Conservation (phyloP, 768 basidiomycete genomes). For the Lactifluus volemus region DNA sequence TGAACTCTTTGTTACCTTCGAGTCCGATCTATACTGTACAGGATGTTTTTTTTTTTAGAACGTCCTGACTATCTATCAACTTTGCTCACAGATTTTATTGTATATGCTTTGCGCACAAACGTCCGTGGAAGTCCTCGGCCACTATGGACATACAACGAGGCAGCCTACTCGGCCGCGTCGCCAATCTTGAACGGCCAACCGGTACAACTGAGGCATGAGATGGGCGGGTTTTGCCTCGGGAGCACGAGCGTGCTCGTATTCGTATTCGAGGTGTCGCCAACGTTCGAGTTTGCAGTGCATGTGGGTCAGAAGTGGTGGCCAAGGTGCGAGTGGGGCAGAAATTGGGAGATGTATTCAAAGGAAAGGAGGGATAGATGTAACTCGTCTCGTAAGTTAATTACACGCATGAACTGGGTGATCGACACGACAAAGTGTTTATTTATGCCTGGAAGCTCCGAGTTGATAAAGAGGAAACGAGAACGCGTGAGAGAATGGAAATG, state of each 20-base stretch:
- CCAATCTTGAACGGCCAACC: slow-evolving; percentile 83
- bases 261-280: slow-evolving; percentile 86
- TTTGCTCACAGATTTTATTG: neutral
- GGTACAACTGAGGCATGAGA: slow-evolving; percentile 79
- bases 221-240: slow-evolving; percentile 94
- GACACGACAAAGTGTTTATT: neutral
- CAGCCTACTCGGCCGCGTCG: slow-evolving; percentile 81
- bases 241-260: slow-evolving; percentile 78
- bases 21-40: no score
- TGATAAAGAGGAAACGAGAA: no score
- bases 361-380: slow-evolving; percentile 22
- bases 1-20: no score
- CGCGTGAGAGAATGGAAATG: no score
- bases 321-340: slow-evolving; percentile 82
- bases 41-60: no score
- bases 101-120: slow-evolving; percentile 84
- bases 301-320: slow-evolving; percentile 77
- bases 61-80: neutral
- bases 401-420: neutral
- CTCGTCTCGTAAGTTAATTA: neutral
- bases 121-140: slow-evolving; percentile 63
- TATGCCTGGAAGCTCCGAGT: neutral
- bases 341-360: slow-evolving; percentile 48
- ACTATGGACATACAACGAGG: slow-evolving; percentile 84
- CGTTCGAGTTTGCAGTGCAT: slow-evolving; percentile 70